A percentile compares a stretch with the other conserved stretches of the same genome.
phyloP scores from a whole-genome alignment of 176 grass and related monocot genomes.

The Juncus inflexus region DNA sequence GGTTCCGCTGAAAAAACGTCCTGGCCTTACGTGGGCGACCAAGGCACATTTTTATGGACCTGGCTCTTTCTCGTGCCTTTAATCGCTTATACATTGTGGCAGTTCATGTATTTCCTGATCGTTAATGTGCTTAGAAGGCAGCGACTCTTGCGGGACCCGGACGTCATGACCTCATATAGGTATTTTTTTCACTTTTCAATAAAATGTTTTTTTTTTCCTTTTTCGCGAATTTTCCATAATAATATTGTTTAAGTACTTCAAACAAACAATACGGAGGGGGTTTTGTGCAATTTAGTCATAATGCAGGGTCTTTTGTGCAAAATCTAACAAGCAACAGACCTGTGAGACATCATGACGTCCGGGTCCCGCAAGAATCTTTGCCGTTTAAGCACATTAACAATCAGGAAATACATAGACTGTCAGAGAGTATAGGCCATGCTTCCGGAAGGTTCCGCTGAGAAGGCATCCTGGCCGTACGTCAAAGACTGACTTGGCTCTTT shows the following conservation, averaged over 20 bases:
- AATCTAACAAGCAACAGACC: slow-evolving; percentile 25
- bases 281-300: too few relatives aligned
- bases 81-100: slow-evolving; percentile 93
- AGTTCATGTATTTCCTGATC: slow-evolving; percentile 81
- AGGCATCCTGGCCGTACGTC: too few relatives aligned
- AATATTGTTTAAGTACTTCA: too few relatives aligned
- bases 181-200: slow-evolving; percentile 28
- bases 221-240: slow-evolving; percentile 1
- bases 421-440: slow-evolving; percentile 13
- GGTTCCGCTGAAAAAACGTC: slow-evolving; percentile 70
- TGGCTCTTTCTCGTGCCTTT: slow-evolving; percentile 96
- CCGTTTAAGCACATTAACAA: slow-evolving; percentile 66
- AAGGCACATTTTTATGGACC: slow-evolving; percentile 67
- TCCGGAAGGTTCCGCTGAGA: too few relatives aligned
- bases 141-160: slow-evolving; percentile 74
- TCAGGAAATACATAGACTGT: slow-evolving; percentile 63
- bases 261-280: too few relatives aligned
- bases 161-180: slow-evolving; percentile 96
- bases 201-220: too few relatives aligned
- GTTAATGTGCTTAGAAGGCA: slow-evolving; percentile 87
- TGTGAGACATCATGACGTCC: slow-evolving; percentile 92
- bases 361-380: slow-evolving; percentile 66
- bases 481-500: too few relatives aligned
- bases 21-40: slow-evolving; percentile 94
- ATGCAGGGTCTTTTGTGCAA: too few relatives aligned